Evolutionary conservation across 768 basidiomycete species (phyloP), one percentile per base, ranked within the genome.

Genomic region (Boletus reticulatus): DNA sequence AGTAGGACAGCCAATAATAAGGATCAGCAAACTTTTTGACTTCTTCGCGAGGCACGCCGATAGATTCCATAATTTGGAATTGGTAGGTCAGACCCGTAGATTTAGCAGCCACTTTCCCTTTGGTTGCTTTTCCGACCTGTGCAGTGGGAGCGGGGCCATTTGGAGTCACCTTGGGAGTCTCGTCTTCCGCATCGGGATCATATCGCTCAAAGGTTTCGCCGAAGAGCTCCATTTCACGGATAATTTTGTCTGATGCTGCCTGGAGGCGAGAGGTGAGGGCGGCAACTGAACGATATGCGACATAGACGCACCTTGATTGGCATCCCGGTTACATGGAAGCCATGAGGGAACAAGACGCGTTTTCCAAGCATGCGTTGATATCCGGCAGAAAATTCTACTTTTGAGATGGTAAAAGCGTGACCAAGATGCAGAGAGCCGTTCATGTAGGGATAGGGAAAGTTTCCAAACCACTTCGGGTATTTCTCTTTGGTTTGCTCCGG

Each of bases 51-150:
- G 94, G 92, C 6, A 98, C 87, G 47, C 90, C 87, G 62, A 97
- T 92, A 41, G 92, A 89, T 67, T 95, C 88, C 87, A 98, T 89
- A 71, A 98, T 98, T 79, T 98, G 97, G 81, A 98, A 99, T 69
- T 99, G 97, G 74, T 98, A 98, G 31, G 87, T 88, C 58, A 92
- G 78, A 3, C 96, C 97, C 2, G 96, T 96, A 0, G 90, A 85
- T 75, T 99, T 98, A 17, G 93, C 92, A 17, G 83, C 82, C 17
- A 98, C 75, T 72, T 99, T 99, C 48, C 95, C 94, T 76, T 99
- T 99, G 72, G 94, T 97, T 3, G 84, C 94, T 70, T 97, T 98
- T 57, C 80, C 83, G 48, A 81, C 79, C 56, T 83, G 83, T 65
- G 84, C 75, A 36, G 68, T 62, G 6, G 73, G 71, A 4, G 71